Conservation (phyloP, 2,329 filamentous ascomycete species). For the Fusarium avenaceum region DNA sequence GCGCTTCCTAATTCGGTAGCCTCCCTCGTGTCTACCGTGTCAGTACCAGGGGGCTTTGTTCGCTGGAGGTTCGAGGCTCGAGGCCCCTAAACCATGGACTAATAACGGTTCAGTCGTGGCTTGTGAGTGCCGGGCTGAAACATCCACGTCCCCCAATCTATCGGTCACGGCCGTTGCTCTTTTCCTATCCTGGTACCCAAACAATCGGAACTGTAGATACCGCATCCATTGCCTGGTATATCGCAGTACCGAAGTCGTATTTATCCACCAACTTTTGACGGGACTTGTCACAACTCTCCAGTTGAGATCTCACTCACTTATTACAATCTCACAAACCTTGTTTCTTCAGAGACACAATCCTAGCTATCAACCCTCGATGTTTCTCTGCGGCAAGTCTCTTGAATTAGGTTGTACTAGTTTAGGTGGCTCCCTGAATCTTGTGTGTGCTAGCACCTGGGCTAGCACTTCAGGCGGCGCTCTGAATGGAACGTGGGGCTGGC, state of each 20-base stretch:
- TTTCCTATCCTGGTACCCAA: conserved; percentile 3
- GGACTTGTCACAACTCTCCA: background rate
- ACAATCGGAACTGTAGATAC: conserved; percentile 18
- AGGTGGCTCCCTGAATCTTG: conserved; percentile 12
- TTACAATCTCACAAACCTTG: background rate
- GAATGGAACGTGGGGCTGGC: conserved; percentile 28
- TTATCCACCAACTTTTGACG: conserved; percentile 21
- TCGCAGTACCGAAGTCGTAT: conserved; percentile 8
- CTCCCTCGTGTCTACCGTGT: conserved; percentile 29
- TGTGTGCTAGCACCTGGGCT: conserved; percentile 5
- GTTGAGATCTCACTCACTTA: conserved; percentile 4
- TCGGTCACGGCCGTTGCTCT: conserved; percentile 21
- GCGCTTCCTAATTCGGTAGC: conserved; percentile 30
- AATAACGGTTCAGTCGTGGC: conserved; percentile 22
- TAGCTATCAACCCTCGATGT: conserved; percentile 5
- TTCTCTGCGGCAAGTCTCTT: conserved; percentile 8
- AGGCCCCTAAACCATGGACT: conserved; percentile 11
- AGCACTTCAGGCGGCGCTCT: conserved; percentile 9
- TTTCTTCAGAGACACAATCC: conserved; percentile 4
- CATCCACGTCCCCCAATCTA: conserved; percentile 26
- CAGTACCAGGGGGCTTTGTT: conserved; percentile 20
- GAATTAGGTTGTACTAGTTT: conserved; percentile 8
- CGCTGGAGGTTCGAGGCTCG: conserved; percentile 1
- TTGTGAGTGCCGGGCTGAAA: conserved; percentile 44
- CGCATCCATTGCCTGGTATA: conserved; percentile 14